Evolutionary conservation across 108 stramenopile genomes (phyloP).

Genomic region (Cyclotella cryptica): DNA sequence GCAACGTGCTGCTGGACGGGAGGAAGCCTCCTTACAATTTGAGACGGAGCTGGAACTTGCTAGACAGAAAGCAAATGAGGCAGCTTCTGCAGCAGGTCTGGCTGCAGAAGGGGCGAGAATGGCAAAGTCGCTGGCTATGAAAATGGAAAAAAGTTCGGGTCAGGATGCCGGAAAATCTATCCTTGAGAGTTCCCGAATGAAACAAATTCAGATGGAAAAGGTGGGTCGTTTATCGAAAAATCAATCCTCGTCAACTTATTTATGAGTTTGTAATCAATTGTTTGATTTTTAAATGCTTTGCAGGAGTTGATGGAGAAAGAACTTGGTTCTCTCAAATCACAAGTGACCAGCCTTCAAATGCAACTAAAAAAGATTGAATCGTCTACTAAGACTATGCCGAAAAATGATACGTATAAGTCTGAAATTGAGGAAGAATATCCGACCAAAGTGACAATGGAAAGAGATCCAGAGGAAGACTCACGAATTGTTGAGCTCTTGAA

Average conservation of each 20-base stretch:
- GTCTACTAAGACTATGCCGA: not conserved
- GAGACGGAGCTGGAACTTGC: conserved; percentile 34
- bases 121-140: conserved; percentile 44
- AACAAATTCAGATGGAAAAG: conserved; percentile 35
- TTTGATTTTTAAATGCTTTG: not conserved
- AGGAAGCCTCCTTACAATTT: conserved; percentile 32
- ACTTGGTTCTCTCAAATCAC: conserved; percentile 8
- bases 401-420: conserved; percentile 16
- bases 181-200: conserved; percentile 30
- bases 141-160: conserved; percentile 30
- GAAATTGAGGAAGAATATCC: conserved; percentile 49
- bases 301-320: conserved; percentile 20
- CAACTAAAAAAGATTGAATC: conserved; percentile 3
- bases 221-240: conserved; percentile 6
- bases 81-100: conserved; percentile 38
- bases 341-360: conserved; percentile 15
- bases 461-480: conserved; percentile 40
- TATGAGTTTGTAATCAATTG: no score
- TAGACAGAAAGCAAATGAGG: conserved; percentile 43
- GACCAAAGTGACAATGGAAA: conserved; percentile 39
- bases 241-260: not conserved
- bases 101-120: conserved; percentile 50
- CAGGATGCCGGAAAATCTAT: conserved; percentile 26
- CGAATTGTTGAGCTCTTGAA: conserved; percentile 49
- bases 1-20: conserved; percentile 40